Percentiles rank a stretch among this genome's conserved stretches.
Evolutionary conservation across 2,329 filamentous ascomycete species (phyloP).

Genomic region (Ceratocystis colombiana): DNA sequence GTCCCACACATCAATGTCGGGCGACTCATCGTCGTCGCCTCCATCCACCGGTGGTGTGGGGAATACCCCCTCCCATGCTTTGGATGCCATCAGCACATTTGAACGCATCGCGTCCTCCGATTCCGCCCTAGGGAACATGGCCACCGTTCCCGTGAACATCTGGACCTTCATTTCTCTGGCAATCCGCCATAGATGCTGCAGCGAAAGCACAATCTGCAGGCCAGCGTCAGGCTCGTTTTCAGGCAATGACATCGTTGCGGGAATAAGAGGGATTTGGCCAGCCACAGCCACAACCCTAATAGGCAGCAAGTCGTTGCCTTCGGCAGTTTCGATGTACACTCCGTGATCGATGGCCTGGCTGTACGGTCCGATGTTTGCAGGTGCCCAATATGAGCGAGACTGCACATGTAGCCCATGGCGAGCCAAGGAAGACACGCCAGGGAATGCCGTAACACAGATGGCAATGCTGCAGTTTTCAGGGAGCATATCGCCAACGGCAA

Average conservation of each 20-base stretch:
- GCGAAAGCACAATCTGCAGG: slow-evolving; percentile 56
- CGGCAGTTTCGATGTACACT: slow-evolving; percentile 27
- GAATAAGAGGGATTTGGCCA: slow-evolving; percentile 83
- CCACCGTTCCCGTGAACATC: slow-evolving; percentile 66
- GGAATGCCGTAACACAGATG: slow-evolving; percentile 43
- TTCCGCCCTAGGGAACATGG: slow-evolving; percentile 50
- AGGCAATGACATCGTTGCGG: slow-evolving; percentile 62
- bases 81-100: slow-evolving; percentile 37
- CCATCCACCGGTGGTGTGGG: slow-evolving; percentile 35
- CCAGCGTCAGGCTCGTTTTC: slow-evolving; percentile 31
- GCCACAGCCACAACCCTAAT: slow-evolving; percentile 54
- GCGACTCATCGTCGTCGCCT: slow-evolving; percentile 37
- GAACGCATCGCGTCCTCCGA: slow-evolving; percentile 30
- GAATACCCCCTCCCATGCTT: slow-evolving; percentile 43
- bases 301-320: slow-evolving; percentile 54
- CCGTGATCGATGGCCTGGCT: slow-evolving; percentile 67
- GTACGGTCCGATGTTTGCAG: slow-evolving; percentile 94
- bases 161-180: slow-evolving; percentile 59
- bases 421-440: slow-evolving; percentile 28
- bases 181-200: slow-evolving; percentile 86
- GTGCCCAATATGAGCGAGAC: slow-evolving; percentile 91
- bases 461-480: slow-evolving; percentile 50
- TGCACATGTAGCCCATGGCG: slow-evolving; percentile 75
- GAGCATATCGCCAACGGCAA: slow-evolving; percentile 62
- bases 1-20: slow-evolving; percentile 58